Evolutionary conservation across 148 eudicot genomes (phyloP), one percentile per base, ranked within the genome.

Genomic region (Chenopodium suecicum): DNA sequence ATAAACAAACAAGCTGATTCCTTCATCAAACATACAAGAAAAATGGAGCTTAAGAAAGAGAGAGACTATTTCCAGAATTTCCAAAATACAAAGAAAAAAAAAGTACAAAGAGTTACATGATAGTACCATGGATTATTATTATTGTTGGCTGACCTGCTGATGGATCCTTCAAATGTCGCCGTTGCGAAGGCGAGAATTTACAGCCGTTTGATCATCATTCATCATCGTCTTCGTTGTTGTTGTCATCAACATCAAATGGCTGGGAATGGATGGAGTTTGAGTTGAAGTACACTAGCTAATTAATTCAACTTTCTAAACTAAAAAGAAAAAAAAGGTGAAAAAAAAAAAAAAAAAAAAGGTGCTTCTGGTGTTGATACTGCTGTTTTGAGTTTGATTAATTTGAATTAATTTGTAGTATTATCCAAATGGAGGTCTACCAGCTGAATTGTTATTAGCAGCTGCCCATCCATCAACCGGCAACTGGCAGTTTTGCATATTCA

Each of bases 391-490:
- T 1, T 3, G 3, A 37, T 19, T 70, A 14, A 70, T 19, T 17
- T 67, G 54, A 1, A 37, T 19, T 70, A 14, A 70, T 19, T 17
- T 67, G 54, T 2, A n/a, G 44, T 2, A n/a, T 79, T 37, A 85
- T 25, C 85, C 89, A 29, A 87, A 90, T 16, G 86, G 88, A 14
- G 90, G 87, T 27, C 90, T 79, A 19, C 79, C 88, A 44, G 68
- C 84, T 12, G 90, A 80, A 68, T 70, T 76, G 47, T 44, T 70
- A 47, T 86, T 88, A 32, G 83, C 84, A 13, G 80, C 84, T 4
- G 80, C 79, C 90, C 92, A 88, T 16, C 88, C 88, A 48, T 92
- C 95, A 25, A 86, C 90, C 3, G 89, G 90, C 69, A 89, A 20
- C 84, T 89, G 92, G 60, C 79, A 72, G 75, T 87, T 88, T 68